Evolutionary conservation across 306 rosid species (phyloP).

Genomic region (Casuarina glauca): DNA sequence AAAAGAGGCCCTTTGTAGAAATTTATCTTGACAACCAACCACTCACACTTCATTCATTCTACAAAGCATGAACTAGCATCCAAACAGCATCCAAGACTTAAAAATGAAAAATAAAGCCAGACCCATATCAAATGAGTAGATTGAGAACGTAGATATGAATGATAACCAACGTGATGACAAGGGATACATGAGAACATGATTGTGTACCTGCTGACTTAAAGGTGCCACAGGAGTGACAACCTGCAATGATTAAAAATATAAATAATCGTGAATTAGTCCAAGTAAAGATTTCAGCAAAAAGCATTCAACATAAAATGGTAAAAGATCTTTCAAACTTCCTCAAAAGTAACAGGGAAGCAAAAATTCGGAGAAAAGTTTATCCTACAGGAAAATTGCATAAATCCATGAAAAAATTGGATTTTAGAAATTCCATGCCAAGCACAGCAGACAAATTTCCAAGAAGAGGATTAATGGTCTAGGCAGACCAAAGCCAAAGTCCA

Average conservation of each 20-base stretch:
- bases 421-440: neutral
- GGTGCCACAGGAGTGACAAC: constrained; percentile 99
- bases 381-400: neutral
- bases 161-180: neutral
- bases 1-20: neutral
- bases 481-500: constrained; percentile 3
- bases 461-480: neutral
- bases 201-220: constrained; percentile 89
- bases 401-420: neutral
- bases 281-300: neutral
- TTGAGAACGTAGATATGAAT: neutral
- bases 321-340: neutral
- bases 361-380: neutral
- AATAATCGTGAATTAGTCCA: neutral
- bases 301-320: neutral
- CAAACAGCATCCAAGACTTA: neutral
- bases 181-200: constrained; percentile 11
- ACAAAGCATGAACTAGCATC: neutral
- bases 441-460: neutral
- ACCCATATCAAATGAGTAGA: neutral
- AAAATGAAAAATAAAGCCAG: neutral
- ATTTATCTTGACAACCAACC: neutral
- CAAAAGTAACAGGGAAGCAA: neutral
- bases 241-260: constrained; percentile 44
- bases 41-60: neutral